Conservation (phyloP, 2,329 filamentous ascomycete species). For the Hymenoscyphus infarciens region DNA sequence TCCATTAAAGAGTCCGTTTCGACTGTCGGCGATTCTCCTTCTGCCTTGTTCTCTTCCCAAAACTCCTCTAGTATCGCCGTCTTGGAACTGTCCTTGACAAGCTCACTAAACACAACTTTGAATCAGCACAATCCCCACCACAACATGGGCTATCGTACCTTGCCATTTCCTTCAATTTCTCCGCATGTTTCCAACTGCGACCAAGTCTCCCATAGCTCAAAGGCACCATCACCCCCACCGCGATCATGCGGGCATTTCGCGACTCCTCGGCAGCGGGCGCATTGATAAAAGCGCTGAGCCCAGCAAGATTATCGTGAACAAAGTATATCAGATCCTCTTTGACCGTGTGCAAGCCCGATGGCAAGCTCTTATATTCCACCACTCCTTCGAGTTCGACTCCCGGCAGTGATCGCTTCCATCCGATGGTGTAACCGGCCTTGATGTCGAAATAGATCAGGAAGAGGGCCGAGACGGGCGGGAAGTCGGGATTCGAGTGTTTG, state of each 20-base stretch:
- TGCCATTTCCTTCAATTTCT: conserved; percentile 70
- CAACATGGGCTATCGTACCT: conserved; percentile 43
- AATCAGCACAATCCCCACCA: conserved; percentile 24
- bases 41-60: conserved; percentile 63
- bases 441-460: conserved; percentile 92
- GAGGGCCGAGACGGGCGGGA: conserved; percentile 67
- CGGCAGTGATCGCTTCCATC: conserved; percentile 74
- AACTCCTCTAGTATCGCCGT: conserved; percentile 69
- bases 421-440: conserved; percentile 85
- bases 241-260: conserved; percentile 87
- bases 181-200: conserved; percentile 83
- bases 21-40: conserved; percentile 18
- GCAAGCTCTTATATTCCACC: conserved; percentile 94
- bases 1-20: conserved; percentile 32
- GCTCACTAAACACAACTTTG: conserved; percentile 40
- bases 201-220: conserved; percentile 82
- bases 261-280: conserved; percentile 72
- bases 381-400: conserved; percentile 76
- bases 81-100: conserved; percentile 63
- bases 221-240: conserved; percentile 84
- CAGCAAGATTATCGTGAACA: conserved; percentile 77
- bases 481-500: conserved; percentile 39
- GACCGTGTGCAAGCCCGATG: conserved; percentile 88
- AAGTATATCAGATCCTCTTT: conserved; percentile 91
- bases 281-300: conserved; percentile 89